phyloP scores from a whole-genome alignment of 1,284 basidiomycete genomes.

The Crocinoboletus sp. region DNA sequence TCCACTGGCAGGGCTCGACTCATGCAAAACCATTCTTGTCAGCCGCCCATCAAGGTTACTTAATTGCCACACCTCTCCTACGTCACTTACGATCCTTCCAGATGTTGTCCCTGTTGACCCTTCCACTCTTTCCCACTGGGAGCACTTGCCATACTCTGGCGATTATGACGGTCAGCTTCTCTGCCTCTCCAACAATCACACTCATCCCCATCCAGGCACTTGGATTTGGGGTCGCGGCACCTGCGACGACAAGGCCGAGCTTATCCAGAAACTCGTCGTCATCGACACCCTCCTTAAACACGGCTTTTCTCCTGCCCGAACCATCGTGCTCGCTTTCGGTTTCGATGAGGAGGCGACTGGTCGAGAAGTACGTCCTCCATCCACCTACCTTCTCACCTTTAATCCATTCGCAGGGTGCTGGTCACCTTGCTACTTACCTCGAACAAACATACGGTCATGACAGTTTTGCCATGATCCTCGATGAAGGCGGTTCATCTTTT shows the following conservation, averaged over 20 bases:
- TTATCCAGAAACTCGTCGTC: constrained; percentile 40
- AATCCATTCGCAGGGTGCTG: constrained; percentile 45
- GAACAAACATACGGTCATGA: constrained; percentile 53
- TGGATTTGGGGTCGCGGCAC: constrained; percentile 43
- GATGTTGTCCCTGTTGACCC: constrained; percentile 69
- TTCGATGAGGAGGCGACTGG: constrained; percentile 73
- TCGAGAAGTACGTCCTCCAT: constrained; percentile 32
- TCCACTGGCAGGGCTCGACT: constrained; percentile 58
- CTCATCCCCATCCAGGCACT: constrained; percentile 9
- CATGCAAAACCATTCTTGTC: constrained; percentile 64
- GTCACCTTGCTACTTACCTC: constrained; percentile 43
- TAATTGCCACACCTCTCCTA: background rate
- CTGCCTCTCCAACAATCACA: background rate
- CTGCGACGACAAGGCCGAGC: constrained; percentile 39
- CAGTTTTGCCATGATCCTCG: constrained; percentile 57
- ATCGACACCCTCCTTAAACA: constrained; percentile 54
- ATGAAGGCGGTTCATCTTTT: constrained; percentile 44
- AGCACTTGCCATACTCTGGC: constrained; percentile 60
- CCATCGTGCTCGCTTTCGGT: constrained; percentile 64
- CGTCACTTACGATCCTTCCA: constrained; percentile 14
- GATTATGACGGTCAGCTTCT: constrained; percentile 49
- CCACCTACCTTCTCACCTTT: background rate
- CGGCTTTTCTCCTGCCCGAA: constrained; percentile 52
- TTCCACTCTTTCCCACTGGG: constrained; percentile 52
- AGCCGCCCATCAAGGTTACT: constrained; percentile 62